Conservation (phyloP, 805 yeast genomes). For the Saccharomyces jurei region DNA sequence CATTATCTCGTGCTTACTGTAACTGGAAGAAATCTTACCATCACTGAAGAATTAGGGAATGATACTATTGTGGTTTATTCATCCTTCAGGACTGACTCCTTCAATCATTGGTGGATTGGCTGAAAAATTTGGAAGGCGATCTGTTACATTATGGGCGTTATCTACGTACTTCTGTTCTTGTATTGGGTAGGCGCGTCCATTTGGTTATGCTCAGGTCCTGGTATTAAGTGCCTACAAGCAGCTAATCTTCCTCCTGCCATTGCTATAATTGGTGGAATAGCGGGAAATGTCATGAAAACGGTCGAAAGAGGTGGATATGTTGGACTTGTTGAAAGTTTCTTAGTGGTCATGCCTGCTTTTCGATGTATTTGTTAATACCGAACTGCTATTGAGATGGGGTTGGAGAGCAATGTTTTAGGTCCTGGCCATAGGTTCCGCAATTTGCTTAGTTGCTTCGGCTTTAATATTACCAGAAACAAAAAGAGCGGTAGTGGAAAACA, state of each 20-base stretch:
- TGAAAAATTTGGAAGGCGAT: constrained; percentile 66
- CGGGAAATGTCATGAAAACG: constrained; percentile 65
- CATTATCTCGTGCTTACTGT: constrained; percentile 70
- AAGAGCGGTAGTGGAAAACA: constrained; percentile 66
- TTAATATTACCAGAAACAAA: constrained; percentile 65
- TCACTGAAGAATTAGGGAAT: constrained; percentile 52
- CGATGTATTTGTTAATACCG: constrained; percentile 60
- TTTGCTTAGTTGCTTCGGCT: constrained; percentile 30
- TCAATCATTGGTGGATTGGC: constrained; percentile 59
- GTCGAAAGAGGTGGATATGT: constrained; percentile 62
- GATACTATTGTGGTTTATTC: constrained; percentile 69
- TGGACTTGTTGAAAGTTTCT: constrained; percentile 59
- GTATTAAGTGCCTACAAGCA: constrained; percentile 62
- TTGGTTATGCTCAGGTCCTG: constrained; percentile 50
- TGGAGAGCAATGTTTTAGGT: constrained; percentile 84
- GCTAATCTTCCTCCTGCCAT: constrained; percentile 69
- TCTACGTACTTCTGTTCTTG: constrained; percentile 51
- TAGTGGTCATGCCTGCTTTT: constrained; percentile 64
- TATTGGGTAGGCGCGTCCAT: constrained; percentile 54
- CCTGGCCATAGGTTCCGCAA: constrained; percentile 54
- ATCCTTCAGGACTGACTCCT: constrained; percentile 73
- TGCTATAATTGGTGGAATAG: constrained; percentile 59
- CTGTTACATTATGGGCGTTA: constrained; percentile 49
- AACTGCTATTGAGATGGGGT: constrained; percentile 36
- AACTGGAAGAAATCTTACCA: constrained; percentile 45